Percentiles rank a stretch among this genome's conserved stretches.
Evolutionary conservation across 768 basidiomycete species (phyloP).

Genomic region (Postia placenta): DNA sequence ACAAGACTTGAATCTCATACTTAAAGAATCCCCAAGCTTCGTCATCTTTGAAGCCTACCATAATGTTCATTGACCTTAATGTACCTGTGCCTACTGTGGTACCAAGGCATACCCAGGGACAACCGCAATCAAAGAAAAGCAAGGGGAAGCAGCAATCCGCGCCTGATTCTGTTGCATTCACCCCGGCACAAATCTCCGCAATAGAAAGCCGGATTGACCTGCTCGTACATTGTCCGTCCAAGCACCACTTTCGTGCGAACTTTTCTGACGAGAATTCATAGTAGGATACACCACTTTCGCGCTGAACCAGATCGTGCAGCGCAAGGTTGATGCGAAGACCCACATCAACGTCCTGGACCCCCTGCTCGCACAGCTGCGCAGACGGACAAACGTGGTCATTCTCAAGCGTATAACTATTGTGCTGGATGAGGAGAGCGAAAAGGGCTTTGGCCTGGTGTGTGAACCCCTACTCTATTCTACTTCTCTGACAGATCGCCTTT

Average conservation of each 20-base stretch:
- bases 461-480: too few relatives aligned
- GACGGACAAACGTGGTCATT: constrained; percentile 53
- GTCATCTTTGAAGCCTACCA: too few relatives aligned
- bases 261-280: constrained; percentile 26
- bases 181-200: constrained; percentile 47
- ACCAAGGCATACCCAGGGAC: constrained; percentile 4
- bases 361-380: constrained; percentile 54
- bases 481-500: too few relatives aligned
- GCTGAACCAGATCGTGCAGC: constrained; percentile 66
- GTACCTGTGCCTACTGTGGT: constrained; percentile 16
- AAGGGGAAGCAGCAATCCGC: constrained; percentile 45
- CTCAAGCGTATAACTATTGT: constrained; percentile 78
- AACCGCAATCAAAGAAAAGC: constrained; percentile 41
- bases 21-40: too few relatives aligned
- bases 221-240: constrained; percentile 57
- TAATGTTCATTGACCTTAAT: constrained; percentile 22
- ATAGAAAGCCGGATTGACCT: constrained; percentile 64
- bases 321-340: constrained; percentile 64
- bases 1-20: too few relatives aligned
- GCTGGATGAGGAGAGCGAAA: constrained; percentile 79
- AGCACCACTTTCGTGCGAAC: neutral
- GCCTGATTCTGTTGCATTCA: constrained; percentile 30
- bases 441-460: constrained; percentile 74
- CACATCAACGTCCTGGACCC: constrained; percentile 60
- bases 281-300: constrained; percentile 86